phyloP scores from a whole-genome alignment of 352 stramenopile genomes.

The Phytopythium vexans region DNA sequence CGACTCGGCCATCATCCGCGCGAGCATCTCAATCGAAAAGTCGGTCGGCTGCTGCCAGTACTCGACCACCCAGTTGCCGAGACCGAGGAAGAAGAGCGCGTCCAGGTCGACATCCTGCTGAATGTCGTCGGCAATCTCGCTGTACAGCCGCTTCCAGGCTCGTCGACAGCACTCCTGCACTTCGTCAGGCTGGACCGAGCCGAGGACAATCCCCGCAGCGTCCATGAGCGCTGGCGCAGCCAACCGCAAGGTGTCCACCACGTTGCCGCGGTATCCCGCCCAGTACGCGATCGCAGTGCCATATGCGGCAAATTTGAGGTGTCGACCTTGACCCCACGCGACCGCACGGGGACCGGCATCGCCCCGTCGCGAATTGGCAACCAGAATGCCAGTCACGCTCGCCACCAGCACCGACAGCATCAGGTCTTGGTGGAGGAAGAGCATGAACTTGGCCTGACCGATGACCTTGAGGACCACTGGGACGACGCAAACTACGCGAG shows the following conservation, averaged over 20 bases:
- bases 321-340: constrained; percentile 60
- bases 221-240: constrained; percentile 63
- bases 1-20: constrained; percentile 50
- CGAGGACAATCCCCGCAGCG: constrained; percentile 55
- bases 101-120: constrained; percentile 66
- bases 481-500: constrained; percentile 43
- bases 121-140: constrained; percentile 44
- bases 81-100: constrained; percentile 61
- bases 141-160: constrained; percentile 46
- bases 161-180: constrained; percentile 36
- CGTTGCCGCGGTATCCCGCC: constrained; percentile 50
- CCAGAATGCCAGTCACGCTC: constrained; percentile 25
- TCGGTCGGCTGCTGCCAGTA: constrained; percentile 81
- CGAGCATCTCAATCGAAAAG: constrained; percentile 73
- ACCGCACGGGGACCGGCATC: constrained; percentile 28
- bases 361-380: constrained; percentile 27
- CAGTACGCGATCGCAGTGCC: constrained; percentile 52
- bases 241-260: constrained; percentile 41
- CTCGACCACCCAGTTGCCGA: constrained; percentile 69
- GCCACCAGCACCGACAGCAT: constrained; percentile 34
- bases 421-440: constrained; percentile 62
- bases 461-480: constrained; percentile 70
- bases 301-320: constrained; percentile 66
- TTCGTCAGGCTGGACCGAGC: constrained; percentile 36
- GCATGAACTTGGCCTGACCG: constrained; percentile 68